Conservation (phyloP, 495 filamentous ascomycete genomes). For the Aspergillus affinis region DNA sequence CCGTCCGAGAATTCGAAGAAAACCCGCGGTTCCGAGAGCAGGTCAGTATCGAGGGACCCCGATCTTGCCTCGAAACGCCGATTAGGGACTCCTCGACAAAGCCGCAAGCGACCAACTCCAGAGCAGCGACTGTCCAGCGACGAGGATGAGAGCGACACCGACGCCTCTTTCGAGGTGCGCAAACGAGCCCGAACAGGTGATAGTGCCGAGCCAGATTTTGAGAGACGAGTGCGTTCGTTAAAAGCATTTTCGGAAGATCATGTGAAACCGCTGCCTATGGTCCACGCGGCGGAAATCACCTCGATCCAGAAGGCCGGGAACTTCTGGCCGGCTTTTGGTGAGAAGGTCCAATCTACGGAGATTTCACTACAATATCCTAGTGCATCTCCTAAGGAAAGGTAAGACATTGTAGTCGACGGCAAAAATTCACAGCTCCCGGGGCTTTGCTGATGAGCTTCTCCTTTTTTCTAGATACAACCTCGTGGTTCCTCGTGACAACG, state of each 20-base stretch:
- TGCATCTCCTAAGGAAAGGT: constrained; percentile 66
- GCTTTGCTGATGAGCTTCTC: constrained; percentile 11
- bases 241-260: constrained; percentile 60
- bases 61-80: constrained; percentile 39
- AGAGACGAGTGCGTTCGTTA: constrained; percentile 58
- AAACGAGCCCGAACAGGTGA: constrained; percentile 47
- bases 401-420: constrained; percentile 20
- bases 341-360: constrained; percentile 48
- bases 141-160: constrained; percentile 49
- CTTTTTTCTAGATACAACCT: constrained; percentile 65
- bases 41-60: constrained; percentile 34
- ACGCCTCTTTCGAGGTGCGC: constrained; percentile 45
- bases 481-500: constrained; percentile 68
- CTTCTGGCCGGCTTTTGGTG: constrained; percentile 47
- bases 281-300: constrained; percentile 70
- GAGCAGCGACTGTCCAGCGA: constrained; percentile 50
- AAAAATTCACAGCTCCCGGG: background rate
- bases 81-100: constrained; percentile 34
- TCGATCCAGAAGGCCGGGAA: constrained; percentile 45
- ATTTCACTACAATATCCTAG: constrained; percentile 73
- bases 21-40: constrained; percentile 28
- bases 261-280: constrained; percentile 50
- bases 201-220: constrained; percentile 52
- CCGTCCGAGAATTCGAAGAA: constrained; percentile 29
- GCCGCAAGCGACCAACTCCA: constrained; percentile 47